A percentile compares a stretch with the other conserved stretches of the same genome.
phyloP scores from a whole-genome alignment of 1,139 yeast genomes.

The Taphrina flavorubra region DNA sequence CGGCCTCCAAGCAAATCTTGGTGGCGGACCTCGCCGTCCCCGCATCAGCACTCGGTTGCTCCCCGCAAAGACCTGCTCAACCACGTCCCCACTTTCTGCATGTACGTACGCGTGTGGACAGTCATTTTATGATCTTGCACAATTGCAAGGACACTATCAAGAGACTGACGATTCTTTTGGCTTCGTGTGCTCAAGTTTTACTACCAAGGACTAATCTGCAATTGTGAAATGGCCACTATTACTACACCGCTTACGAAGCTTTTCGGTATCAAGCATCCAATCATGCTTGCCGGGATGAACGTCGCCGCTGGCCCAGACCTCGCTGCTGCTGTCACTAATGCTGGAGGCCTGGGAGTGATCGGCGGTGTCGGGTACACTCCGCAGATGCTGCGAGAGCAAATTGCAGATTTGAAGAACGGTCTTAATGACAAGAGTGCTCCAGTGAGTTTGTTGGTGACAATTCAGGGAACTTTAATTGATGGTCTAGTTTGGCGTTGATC shows the following conservation, averaged over 20 bases:
- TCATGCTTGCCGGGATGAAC: constrained; percentile 50
- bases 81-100: background rate
- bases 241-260: constrained; percentile 48
- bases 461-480: background rate
- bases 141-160: background rate
- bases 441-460: constrained; percentile 16
- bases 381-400: constrained; percentile 48
- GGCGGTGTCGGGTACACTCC: constrained; percentile 49
- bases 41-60: constrained; percentile 6
- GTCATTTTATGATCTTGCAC: background rate
- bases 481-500: constrained; percentile 49
- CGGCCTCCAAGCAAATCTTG: background rate
- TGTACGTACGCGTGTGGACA: background rate
- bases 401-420: constrained; percentile 47
- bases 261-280: constrained; percentile 49
- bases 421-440: constrained; percentile 44
- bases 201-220: too few relatives aligned
- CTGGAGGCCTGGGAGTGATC: constrained; percentile 49
- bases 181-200: too few relatives aligned
- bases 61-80: constrained; percentile 5
- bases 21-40: constrained; percentile 2
- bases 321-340: constrained; percentile 50
- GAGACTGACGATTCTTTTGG: too few relatives aligned
- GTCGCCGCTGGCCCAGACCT: constrained; percentile 48
- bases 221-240: constrained; percentile 16